Conservation (phyloP, 257 asterid species). For the Phtheirospermum japonicum region DNA sequence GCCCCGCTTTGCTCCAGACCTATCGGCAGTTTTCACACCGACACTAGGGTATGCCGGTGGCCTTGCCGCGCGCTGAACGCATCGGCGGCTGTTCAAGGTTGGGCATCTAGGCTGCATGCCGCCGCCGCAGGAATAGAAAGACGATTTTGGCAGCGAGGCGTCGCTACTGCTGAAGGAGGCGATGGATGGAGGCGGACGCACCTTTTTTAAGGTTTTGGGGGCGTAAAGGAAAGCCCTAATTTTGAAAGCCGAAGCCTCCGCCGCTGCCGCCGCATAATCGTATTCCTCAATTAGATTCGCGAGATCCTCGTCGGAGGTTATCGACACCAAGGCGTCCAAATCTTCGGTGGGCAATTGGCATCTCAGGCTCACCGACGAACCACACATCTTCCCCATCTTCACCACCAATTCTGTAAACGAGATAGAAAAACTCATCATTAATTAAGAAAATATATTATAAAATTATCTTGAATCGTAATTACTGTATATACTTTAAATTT, state of each 20-base stretch:
- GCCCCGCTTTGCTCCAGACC: too few species aligned
- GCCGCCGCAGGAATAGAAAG: too few species aligned
- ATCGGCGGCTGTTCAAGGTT: background rate
- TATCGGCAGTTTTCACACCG: background rate
- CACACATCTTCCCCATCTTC: too few species aligned
- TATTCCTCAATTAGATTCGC: constrained; percentile 74
- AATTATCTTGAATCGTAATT: too few species aligned
- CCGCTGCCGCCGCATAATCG: background rate
- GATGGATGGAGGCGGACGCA: too few species aligned
- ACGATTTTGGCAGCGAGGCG: too few species aligned
- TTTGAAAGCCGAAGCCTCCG: background rate
- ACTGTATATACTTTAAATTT: background rate
- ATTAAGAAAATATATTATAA: too few species aligned
- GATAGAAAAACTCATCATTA: too few species aligned
- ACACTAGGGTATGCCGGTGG: background rate
- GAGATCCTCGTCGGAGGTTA: too few species aligned
- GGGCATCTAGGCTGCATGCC: background rate
- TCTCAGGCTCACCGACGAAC: constrained; percentile 47
- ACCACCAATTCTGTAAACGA: constrained; percentile 56
- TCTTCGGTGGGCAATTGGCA: constrained; percentile 85
- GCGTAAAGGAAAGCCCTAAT: too few species aligned
- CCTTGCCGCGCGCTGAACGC: background rate
- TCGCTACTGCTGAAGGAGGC: too few species aligned
- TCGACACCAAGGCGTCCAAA: constrained; percentile 83
- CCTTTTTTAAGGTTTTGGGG: too few species aligned